A percentile compares a stretch with the other conserved stretches of the same genome.
Evolutionary conservation across 768 basidiomycete species (phyloP).

Genomic region (Leccinum pellstonianum): DNA sequence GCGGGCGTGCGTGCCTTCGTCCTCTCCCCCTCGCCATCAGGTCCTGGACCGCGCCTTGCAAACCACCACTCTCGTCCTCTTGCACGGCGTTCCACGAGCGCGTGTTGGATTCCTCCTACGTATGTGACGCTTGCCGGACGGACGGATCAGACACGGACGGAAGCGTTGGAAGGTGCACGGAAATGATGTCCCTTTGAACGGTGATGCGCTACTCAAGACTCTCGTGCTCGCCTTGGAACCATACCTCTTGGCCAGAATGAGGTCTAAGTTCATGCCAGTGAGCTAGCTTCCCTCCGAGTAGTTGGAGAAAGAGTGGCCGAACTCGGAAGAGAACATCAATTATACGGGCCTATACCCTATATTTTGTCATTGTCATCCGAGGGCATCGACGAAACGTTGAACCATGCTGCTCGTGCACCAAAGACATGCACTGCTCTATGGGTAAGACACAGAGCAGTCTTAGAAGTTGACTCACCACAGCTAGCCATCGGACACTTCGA

Average conservation of each 20-base stretch:
- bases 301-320: too few species aligned
- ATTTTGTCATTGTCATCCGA: too few species aligned
- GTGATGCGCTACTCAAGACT: constrained; percentile 49
- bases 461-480: not conserved
- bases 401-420: too few species aligned
- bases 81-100: constrained; percentile 97
- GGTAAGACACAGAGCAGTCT: not conserved
- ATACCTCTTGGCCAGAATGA: constrained; percentile 42
- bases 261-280: constrained; percentile 30
- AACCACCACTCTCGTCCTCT: constrained; percentile 89
- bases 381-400: too few species aligned
- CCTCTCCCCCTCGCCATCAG: constrained; percentile 82
- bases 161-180: too few species aligned
- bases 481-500: not conserved
- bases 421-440: not conserved
- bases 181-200: constrained; percentile 36
- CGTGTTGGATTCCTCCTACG: constrained; percentile 94
- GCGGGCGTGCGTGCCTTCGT: constrained; percentile 56
- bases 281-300: constrained; percentile 24
- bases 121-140: constrained; percentile 67
- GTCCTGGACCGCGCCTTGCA: constrained; percentile 88
- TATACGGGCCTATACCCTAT: too few species aligned
- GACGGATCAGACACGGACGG: too few species aligned
- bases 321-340: too few species aligned
- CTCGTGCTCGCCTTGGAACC: constrained; percentile 49